Evolutionary conservation across 805 yeast species (phyloP).

Genomic region (Ascoidea asiatica): DNA sequence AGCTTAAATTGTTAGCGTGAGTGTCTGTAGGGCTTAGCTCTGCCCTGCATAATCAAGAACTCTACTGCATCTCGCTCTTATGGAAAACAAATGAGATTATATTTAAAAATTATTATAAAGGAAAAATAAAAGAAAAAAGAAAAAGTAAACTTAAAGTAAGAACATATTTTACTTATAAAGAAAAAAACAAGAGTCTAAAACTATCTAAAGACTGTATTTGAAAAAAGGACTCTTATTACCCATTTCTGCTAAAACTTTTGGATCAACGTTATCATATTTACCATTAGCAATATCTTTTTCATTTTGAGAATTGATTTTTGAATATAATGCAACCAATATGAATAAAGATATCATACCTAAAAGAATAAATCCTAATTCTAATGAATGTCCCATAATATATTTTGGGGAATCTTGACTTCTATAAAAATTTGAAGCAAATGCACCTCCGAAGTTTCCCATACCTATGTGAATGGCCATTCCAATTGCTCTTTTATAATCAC

Average conservation of each 20-base stretch:
- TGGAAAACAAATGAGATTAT: too few species aligned
- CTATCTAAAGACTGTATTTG: slow-evolving; percentile 17
- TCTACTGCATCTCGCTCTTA: too few species aligned
- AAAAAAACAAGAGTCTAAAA: too few species aligned
- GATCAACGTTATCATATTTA: slow-evolving; percentile 16
- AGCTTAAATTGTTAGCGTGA: too few species aligned
- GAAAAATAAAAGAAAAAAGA: too few species aligned
- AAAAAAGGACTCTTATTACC: slow-evolving; percentile 30
- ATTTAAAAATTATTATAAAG: too few species aligned
- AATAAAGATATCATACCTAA: slow-evolving; percentile 18
- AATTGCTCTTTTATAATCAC: slow-evolving; percentile 23
- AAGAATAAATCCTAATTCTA: slow-evolving; percentile 20
- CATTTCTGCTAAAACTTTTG: slow-evolving; percentile 20
- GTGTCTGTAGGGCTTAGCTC: too few species aligned
- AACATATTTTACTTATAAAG: too few species aligned
- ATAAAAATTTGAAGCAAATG: slow-evolving; percentile 22
- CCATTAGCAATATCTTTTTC: slow-evolving; percentile 18
- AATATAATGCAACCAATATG: slow-evolving; percentile 14
- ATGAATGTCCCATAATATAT: slow-evolving; percentile 19
- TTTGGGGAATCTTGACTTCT: slow-evolving; percentile 15
- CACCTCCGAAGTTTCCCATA: slow-evolving; percentile 24
- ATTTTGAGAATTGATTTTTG: slow-evolving; percentile 15
- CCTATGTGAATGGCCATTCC: slow-evolving; percentile 28
- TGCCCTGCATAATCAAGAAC: too few species aligned
- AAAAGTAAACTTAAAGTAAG: too few species aligned